Evolutionary conservation across 1,284 basidiomycete species (phyloP).

Genomic region (Chalciporus sp.): DNA sequence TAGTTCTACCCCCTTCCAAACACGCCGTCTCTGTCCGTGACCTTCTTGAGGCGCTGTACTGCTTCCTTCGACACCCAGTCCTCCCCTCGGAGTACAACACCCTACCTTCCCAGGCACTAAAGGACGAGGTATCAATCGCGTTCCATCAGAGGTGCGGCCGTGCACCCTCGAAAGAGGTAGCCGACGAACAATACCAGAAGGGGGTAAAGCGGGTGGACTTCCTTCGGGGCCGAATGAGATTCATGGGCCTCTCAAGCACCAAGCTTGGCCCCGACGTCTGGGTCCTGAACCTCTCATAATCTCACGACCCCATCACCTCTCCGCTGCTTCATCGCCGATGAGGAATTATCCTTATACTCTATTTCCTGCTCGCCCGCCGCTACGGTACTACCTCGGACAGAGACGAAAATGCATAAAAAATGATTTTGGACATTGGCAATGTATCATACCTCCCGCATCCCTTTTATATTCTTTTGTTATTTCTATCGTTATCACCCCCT

Average conservation of each 20-base stretch:
- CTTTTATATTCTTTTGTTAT: slow-evolving; percentile 6
- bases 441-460: slow-evolving; percentile 24
- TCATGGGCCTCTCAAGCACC: slow-evolving; percentile 41
- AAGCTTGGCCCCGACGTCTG: slow-evolving; percentile 32
- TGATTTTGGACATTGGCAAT: slow-evolving; percentile 14
- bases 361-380: slow-evolving; percentile 8
- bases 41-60: slow-evolving; percentile 39
- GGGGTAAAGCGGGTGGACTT: slow-evolving; percentile 50
- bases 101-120: slow-evolving; percentile 36
- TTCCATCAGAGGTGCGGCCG: slow-evolving; percentile 44
- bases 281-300: slow-evolving; percentile 26
- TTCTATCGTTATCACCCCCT: slow-evolving; percentile 27
- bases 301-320: slow-evolving; percentile 6
- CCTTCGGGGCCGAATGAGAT: slow-evolving; percentile 39
- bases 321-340: background rate
- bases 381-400: slow-evolving; percentile 12
- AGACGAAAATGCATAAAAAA: slow-evolving; percentile 19
- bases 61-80: slow-evolving; percentile 41
- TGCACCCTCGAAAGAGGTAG: slow-evolving; percentile 17
- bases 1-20: slow-evolving; percentile 30
- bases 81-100: slow-evolving; percentile 41
- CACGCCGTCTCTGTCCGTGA: slow-evolving; percentile 40
- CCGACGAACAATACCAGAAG: slow-evolving; percentile 35
- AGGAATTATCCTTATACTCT: slow-evolving; percentile 25
- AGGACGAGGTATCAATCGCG: slow-evolving; percentile 40